phyloP scores from a whole-genome alignment of 306 rosid species.

The Quercus wislizeni region DNA sequence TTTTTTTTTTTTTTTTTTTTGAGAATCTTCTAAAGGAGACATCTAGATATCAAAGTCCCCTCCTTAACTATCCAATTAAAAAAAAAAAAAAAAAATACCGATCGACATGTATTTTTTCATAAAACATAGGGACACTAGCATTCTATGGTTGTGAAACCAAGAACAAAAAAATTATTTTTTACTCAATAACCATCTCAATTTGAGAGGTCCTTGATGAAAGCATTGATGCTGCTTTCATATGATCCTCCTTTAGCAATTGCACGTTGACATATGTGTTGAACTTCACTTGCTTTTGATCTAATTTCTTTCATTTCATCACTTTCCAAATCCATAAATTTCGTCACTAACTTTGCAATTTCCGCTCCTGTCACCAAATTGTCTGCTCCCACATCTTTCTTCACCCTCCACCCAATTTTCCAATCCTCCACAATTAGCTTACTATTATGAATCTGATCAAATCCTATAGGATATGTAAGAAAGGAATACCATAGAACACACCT shows the following conservation, averaged over 20 bases:
- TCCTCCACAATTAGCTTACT: background rate
- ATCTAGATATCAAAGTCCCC: too few relatives aligned
- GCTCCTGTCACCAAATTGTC: background rate
- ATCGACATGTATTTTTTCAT: too few relatives aligned
- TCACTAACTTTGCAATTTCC: background rate
- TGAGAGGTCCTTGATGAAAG: too few relatives aligned
- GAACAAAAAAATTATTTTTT: too few relatives aligned
- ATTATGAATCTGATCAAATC: background rate
- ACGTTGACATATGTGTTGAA: background rate
- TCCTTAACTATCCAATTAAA: too few relatives aligned
- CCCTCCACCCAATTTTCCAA: background rate
- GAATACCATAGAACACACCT: background rate
- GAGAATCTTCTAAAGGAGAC: too few relatives aligned
- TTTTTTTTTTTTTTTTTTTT: too few relatives aligned
- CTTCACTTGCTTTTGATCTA: background rate
- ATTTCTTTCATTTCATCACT: background rate
- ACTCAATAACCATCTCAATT: too few relatives aligned
- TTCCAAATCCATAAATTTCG: background rate
- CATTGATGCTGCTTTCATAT: background rate
- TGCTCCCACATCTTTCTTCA: background rate
- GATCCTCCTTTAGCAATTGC: background rate
- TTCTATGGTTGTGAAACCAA: too few relatives aligned
- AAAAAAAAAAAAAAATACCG: too few relatives aligned
- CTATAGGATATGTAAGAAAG: background rate
- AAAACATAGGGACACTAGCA: too few relatives aligned